phyloP scores from a whole-genome alignment of 257 asterid species.

The Penstemon davidsonii region DNA sequence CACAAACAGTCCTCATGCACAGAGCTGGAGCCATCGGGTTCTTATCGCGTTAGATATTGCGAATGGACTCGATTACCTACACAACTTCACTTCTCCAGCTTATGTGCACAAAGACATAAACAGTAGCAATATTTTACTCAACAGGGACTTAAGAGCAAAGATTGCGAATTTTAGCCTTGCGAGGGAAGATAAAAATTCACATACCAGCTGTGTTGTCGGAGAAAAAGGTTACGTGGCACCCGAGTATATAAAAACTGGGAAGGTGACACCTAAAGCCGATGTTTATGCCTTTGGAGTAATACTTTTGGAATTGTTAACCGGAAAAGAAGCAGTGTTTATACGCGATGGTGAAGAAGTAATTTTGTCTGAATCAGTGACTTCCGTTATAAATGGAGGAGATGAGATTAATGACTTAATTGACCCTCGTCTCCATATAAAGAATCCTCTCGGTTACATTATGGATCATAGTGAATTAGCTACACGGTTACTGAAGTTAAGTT shows the following conservation, averaged over 20 bases:
- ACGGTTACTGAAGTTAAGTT: constrained; percentile 46
- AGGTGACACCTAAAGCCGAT: constrained; percentile 52
- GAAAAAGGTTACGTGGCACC: constrained; percentile 66
- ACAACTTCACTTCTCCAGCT: constrained; percentile 64
- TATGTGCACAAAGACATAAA: constrained; percentile 62
- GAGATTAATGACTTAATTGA: constrained; percentile 42
- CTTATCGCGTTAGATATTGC: constrained; percentile 69
- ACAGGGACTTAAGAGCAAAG: constrained; percentile 58
- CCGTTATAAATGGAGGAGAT: constrained; percentile 27
- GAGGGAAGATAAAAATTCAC: constrained; percentile 33
- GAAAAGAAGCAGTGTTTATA: constrained; percentile 43
- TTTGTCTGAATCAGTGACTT: constrained; percentile 36
- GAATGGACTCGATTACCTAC: constrained; percentile 68
- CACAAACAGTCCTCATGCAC: constrained; percentile 28
- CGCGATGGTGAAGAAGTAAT: constrained; percentile 42
- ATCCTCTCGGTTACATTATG: constrained; percentile 62
- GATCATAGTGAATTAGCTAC: constrained; percentile 49
- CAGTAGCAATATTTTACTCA: constrained; percentile 51
- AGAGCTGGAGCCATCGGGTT: constrained; percentile 57
- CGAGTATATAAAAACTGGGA: constrained; percentile 42
- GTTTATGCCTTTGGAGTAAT: constrained; percentile 68
- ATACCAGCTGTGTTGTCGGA: constrained; percentile 28
- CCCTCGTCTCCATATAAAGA: constrained; percentile 52
- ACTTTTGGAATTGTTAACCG: constrained; percentile 63
- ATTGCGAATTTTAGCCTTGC: constrained; percentile 57